Conservation (phyloP, 148 eudicot genomes). For the Spergularia marina region DNA sequence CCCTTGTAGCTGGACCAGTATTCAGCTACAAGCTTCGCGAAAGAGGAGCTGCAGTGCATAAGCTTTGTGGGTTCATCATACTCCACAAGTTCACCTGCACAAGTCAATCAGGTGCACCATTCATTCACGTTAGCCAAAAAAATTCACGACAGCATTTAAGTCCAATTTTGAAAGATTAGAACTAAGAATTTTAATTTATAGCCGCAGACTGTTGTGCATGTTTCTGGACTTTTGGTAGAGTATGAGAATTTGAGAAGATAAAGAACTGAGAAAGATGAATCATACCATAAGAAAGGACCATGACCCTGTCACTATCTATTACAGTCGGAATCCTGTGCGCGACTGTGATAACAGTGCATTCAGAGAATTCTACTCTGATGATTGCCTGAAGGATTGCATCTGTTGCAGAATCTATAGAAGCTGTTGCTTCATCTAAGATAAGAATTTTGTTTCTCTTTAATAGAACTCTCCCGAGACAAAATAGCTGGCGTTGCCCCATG, state of each 20-base stretch:
- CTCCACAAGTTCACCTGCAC: conserved; percentile 57
- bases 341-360: conserved; percentile 58
- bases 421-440: conserved; percentile 71
- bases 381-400: conserved; percentile 56
- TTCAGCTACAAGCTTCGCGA: conserved; percentile 71
- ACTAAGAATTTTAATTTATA: no score
- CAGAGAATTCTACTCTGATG: conserved; percentile 52
- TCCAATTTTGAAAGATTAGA: no score
- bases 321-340: conserved; percentile 75
- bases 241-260: background rate
- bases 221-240: no score
- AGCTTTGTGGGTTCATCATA: conserved; percentile 69
- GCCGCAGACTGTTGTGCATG: no score
- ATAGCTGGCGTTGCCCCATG: conserved; percentile 55
- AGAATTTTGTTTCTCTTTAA: conserved; percentile 60
- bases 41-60: conserved; percentile 47
- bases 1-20: conserved; percentile 66
- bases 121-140: no score
- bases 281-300: conserved; percentile 73
- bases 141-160: no score
- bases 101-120: background rate
- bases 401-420: conserved; percentile 58
- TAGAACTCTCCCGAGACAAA: conserved; percentile 64
- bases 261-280: background rate
- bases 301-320: conserved; percentile 60